A percentile compares a stretch with the other conserved stretches of the same genome.
phyloP scores from a whole-genome alignment of 257 asterid genomes.

The Mitragyna speciosa region DNA sequence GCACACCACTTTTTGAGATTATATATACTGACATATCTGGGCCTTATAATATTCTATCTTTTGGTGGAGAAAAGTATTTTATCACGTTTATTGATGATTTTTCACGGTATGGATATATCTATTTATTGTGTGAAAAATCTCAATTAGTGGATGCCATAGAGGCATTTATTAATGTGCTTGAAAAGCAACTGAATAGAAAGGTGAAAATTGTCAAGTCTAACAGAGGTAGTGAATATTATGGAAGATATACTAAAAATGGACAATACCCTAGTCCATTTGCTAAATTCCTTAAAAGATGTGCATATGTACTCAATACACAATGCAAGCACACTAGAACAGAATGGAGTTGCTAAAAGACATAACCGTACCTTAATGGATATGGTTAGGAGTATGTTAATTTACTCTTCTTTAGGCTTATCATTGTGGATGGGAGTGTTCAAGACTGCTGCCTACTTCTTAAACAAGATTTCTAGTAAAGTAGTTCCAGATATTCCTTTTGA shows the following conservation, averaged over 20 bases:
- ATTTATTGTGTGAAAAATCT: constrained; percentile 4
- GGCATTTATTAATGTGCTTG: background rate
- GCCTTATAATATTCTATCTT: background rate
- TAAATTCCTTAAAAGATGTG: too few species aligned
- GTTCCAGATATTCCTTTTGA: background rate
- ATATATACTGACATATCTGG: background rate
- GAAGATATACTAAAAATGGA: background rate
- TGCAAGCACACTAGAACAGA: background rate
- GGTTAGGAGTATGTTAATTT: background rate
- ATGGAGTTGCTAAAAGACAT: background rate
- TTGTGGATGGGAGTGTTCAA: background rate
- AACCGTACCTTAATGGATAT: constrained; percentile 1
- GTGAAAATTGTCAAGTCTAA: background rate
- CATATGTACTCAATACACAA: background rate
- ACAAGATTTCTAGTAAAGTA: background rate
- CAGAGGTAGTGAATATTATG: background rate
- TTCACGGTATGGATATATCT: background rate
- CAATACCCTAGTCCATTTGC: background rate
- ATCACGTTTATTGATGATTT: constrained; percentile 1
- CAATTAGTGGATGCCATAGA: background rate
- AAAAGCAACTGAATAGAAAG: background rate
- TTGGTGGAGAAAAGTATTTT: background rate
- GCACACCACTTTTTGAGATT: background rate
- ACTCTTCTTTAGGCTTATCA: background rate
- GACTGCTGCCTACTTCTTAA: background rate